Percentiles rank a stretch among this genome's conserved stretches.
phyloP scores from a whole-genome alignment of 164 flowering plant species.

The Chimonanthus salicifolius region DNA sequence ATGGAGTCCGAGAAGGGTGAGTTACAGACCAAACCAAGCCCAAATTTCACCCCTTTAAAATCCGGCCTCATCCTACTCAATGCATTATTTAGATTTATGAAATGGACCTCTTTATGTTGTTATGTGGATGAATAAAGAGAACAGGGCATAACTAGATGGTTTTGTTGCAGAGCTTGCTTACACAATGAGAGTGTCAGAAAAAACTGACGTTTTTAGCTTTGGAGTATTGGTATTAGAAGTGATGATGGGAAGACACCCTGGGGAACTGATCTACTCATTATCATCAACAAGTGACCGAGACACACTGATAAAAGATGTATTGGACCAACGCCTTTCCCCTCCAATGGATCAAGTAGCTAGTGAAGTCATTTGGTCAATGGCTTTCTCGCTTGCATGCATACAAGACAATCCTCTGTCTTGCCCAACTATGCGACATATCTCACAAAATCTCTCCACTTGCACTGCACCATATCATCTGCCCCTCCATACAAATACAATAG shows the following conservation, averaged over 20 bases:
- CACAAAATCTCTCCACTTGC: constrained; percentile 37
- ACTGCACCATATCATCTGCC: not conserved
- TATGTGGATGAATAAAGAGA: not conserved
- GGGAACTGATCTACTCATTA: constrained; percentile 36
- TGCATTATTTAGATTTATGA: too few species aligned
- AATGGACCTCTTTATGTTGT: too few species aligned
- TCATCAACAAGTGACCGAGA: constrained; percentile 6
- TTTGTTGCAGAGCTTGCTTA: constrained; percentile 41
- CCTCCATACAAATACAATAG: not conserved
- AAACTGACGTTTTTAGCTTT: constrained; percentile 64
- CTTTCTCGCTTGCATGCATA: constrained; percentile 45
- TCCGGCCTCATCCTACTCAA: too few species aligned
- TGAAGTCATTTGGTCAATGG: constrained; percentile 33
- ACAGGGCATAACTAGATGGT: not conserved
- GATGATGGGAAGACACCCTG: constrained; percentile 63
- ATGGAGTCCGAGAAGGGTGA: too few species aligned
- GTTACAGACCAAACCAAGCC: too few species aligned
- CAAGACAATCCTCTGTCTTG: constrained; percentile 35
- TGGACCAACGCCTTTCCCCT: constrained; percentile 47
- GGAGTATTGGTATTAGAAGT: constrained; percentile 57
- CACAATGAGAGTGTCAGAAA: constrained; percentile 50
- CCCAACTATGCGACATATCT: constrained; percentile 51
- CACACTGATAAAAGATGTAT: constrained; percentile 22
- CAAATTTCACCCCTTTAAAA: too few species aligned
- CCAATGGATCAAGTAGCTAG: constrained; percentile 43